Base-by-base conservation (phyloP, 768 basidiomycete species). In the Terana coerulea region DNA sequence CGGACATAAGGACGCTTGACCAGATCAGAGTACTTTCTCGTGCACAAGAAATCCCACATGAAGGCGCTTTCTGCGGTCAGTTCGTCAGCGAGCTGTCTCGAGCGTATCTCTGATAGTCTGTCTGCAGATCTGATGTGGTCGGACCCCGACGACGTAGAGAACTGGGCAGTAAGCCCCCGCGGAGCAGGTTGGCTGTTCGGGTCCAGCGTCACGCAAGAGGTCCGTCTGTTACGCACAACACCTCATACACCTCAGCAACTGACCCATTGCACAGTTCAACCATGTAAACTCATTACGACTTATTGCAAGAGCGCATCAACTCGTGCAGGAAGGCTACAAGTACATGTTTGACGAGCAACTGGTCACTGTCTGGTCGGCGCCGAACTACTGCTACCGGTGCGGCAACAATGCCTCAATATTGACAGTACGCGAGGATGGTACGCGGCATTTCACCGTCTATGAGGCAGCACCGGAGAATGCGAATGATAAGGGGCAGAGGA, bases 111-210 rank as follows among this genome's bases (percentile, higher is more conserved):
- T 60, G 44, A 58, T 25, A 40, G 14, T 26, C 15, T 7, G 29
- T 24, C 5, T 3, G 12, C 46, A 93, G 93, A 98, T 64, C 79
- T 98, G 11, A 97, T 98, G 93, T 98, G 95, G 95, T 93, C 90
- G 30, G 95, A 98, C 67, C 95, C 88, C 3, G 94, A 98, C 63
- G 91, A 95, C 36, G 86, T 95, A 34, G 88, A 91, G 34, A 94
- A 88, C 35, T 98, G 95, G 95, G 95, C 93, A 4, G 91, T 98
- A 48, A 95, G 91, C 58, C 95, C 95, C 3, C 79, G 95, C 33
- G 95, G 95, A 17, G 95, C 95, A 5, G 95, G 95, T 0, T 98
- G 93, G 89, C 72, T 97, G 19, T 97, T 98, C 58, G 95, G 95
- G 6, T 84, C 77, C 12, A 83, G 75, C 48, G 91, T 98, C 0